Percentiles rank a stretch among this genome's conserved stretches.
Conservation (phyloP, 1,284 basidiomycete species). For the Moniliophthora roreri region DNA sequence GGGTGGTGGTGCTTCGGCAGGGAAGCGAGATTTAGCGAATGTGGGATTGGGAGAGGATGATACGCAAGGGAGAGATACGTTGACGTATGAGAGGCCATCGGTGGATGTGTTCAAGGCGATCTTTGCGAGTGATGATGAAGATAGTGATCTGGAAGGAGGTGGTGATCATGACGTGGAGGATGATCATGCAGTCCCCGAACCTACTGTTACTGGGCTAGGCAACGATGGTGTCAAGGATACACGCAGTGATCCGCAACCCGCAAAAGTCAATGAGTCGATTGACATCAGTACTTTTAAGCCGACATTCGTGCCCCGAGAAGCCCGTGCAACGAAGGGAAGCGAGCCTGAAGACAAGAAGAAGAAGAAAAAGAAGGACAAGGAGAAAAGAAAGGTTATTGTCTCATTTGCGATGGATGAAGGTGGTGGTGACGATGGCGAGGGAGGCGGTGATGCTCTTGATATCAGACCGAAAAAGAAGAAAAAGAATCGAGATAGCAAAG, state of each 20-base stretch:
- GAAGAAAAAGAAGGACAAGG: slow-evolving; percentile 41
- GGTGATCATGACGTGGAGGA: slow-evolving; percentile 29
- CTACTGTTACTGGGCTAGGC: slow-evolving; percentile 12
- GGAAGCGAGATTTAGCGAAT: slow-evolving; percentile 63
- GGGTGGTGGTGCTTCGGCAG: slow-evolving; percentile 18
- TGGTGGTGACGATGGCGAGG: slow-evolving; percentile 38
- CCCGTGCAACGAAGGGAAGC: slow-evolving; percentile 35
- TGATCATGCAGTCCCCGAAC: slow-evolving; percentile 10
- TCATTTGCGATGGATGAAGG: slow-evolving; percentile 73
- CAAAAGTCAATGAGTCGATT: slow-evolving; percentile 32
- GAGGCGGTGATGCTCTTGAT: slow-evolving; percentile 24
- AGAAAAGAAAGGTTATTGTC: slow-evolving; percentile 51
- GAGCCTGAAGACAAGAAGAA: slow-evolving; percentile 41
- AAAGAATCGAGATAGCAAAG: slow-evolving; percentile 30
- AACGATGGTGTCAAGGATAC: slow-evolving; percentile 3
- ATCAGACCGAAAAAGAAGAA: slow-evolving; percentile 39
- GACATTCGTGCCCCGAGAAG: slow-evolving; percentile 71
- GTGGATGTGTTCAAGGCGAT: slow-evolving; percentile 97
- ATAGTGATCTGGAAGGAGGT: slow-evolving; percentile 68
- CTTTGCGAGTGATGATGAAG: slow-evolving; percentile 88
- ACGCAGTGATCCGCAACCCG: slow-evolving; percentile 5
- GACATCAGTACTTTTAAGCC: slow-evolving; percentile 75
- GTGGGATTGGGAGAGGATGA: slow-evolving; percentile 89
- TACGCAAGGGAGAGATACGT: slow-evolving; percentile 79
- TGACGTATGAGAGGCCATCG: slow-evolving; percentile 84